Base-by-base conservation (phyloP, 306 rosid genomes). In the Hippophae gyantsensis region DNA sequence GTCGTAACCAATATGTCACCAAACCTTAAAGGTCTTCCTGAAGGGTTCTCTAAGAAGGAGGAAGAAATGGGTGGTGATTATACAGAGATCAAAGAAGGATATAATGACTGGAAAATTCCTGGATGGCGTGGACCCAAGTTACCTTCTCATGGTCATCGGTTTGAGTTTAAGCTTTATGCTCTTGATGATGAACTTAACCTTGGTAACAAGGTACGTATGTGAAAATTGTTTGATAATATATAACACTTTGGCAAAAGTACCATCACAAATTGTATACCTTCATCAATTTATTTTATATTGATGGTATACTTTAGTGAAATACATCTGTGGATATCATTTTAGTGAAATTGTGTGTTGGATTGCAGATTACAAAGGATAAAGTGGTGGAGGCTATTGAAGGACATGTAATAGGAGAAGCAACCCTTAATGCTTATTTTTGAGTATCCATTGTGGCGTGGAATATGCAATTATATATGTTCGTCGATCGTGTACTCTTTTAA, bases 51-150 rank as follows among this genome's bases (percentile, higher is more conserved):
- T 2, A 81, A 86, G 6, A 82, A 82, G 51, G 81, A 63, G n/a
- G 83, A 60, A 73, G 78, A 72, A 58, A 10, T 61, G 62, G 89
- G 81, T 0, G 90, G 80, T 0, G 89, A 84, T 0, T 84, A 76
- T 46, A 70, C 57, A 0, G 67, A 56, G 7, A 74, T 81, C 10
- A 68, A 81, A 53, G 97, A 90, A 63, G 96, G 97, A 3, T 9
- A 63, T 38, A 84, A 77, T 54, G 94, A 87, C 58, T 71, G 52
- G 65, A 90, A 90, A 67, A 56, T 72, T 1, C 85, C 95, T 0
- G 97, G 97, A 0, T 90, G 97, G 95, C 78, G 76, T 6, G 94
- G 84, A 1, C 90, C 95, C 0, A 72, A 69, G 73, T 23, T 84
- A 64, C 85, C 94, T 6, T 56, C 64, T 0, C 86, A 79, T 70